Conservation (phyloP, 768 basidiomycete genomes). For the Saitozyma podzolica region DNA sequence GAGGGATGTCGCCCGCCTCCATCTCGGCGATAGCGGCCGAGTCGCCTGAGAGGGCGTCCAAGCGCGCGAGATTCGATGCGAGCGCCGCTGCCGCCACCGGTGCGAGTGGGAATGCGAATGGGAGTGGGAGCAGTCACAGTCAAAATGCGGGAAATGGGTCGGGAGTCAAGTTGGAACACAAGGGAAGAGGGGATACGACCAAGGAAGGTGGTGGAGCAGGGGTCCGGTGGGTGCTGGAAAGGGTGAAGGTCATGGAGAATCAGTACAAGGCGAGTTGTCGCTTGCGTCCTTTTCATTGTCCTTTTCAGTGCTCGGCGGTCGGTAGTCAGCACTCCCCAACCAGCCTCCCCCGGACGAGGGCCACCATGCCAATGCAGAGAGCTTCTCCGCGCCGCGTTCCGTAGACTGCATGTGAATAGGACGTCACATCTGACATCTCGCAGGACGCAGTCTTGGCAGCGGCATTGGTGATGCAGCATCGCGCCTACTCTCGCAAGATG, state of each 20-base stretch:
- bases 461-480: slow-evolving; percentile 16
- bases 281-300: too few species aligned
- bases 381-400: too few species aligned
- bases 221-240: slow-evolving; percentile 13
- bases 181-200: slow-evolving; percentile 1
- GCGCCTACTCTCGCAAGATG: slow-evolving; percentile 7
- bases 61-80: slow-evolving; percentile 7
- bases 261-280: slow-evolving; percentile 16
- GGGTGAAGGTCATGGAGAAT: slow-evolving; percentile 10
- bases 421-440: slow-evolving; percentile 3
- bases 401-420: not conserved
- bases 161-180: not conserved
- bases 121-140: not conserved
- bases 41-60: slow-evolving; percentile 10
- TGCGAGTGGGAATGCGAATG: not conserved
- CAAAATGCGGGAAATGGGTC: not conserved
- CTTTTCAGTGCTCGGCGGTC: too few species aligned
- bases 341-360: too few species aligned
- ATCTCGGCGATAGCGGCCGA: not conserved
- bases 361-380: too few species aligned
- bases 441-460: slow-evolving; percentile 22
- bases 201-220: slow-evolving; percentile 10
- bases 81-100: not conserved
- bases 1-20: not conserved
- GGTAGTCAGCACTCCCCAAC: too few species aligned